Conservation (phyloP, 495 filamentous ascomycete genomes). For the Neurospora sp. region DNA sequence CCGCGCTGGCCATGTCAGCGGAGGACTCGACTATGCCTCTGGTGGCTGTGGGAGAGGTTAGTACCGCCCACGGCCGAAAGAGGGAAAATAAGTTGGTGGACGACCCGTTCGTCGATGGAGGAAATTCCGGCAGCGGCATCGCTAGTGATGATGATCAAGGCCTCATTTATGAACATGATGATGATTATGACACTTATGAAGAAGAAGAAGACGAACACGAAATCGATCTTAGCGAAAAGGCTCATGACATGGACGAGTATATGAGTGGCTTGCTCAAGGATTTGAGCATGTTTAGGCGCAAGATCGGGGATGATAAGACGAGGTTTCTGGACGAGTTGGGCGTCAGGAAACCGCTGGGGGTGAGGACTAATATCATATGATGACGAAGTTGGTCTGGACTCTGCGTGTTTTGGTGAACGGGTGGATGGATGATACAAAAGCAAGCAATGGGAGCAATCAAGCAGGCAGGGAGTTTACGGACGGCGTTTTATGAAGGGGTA, state of each 20-base stretch:
- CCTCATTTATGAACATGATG: conserved; percentile 1
- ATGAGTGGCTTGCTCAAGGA: conserved; percentile 68
- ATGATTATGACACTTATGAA: conserved; percentile 15
- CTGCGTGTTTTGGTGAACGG: background rate
- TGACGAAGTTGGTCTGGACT: conserved; percentile 3
- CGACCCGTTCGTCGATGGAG: background rate
- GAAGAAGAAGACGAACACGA: conserved; percentile 16
- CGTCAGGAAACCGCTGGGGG: conserved; percentile 18
- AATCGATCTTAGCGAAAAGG: conserved; percentile 17
- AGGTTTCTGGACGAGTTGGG: conserved; percentile 34
- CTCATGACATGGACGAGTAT: conserved; percentile 53
- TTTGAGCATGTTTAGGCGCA: conserved; percentile 69
- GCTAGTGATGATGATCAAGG: background rate
- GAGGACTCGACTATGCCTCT: background rate
- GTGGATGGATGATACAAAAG: background rate
- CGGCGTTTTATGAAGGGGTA: background rate
- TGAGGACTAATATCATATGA: conserved; percentile 13
- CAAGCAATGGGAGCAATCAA: background rate
- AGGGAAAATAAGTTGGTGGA: background rate
- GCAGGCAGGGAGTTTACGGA: background rate
- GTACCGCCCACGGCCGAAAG: background rate
- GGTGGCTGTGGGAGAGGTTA: background rate
- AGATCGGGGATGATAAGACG: conserved; percentile 65
- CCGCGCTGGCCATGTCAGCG: background rate
- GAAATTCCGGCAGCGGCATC: background rate